A percentile compares a stretch with the other conserved stretches of the same genome.
phyloP scores from a whole-genome alignment of 1,284 basidiomycete genomes.

The Sphagnurus paluster region DNA sequence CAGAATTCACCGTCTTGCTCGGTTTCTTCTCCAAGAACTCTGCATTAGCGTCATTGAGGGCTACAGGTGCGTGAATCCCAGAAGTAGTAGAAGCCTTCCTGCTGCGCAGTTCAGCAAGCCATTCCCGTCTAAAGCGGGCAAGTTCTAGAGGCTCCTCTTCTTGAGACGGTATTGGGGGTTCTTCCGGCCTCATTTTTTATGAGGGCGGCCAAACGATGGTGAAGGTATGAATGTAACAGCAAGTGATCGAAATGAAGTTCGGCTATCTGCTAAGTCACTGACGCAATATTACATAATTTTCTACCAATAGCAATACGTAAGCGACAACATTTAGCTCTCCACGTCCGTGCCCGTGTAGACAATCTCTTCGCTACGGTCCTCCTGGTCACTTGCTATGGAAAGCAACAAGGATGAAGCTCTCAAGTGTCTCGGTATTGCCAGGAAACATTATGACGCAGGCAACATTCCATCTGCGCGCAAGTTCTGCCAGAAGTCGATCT shows the following conservation, averaged over 20 bases:
- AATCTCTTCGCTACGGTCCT: slow-evolving; percentile 12
- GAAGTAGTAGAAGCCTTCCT: slow-evolving; percentile 29
- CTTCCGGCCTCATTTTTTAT: slow-evolving; percentile 16
- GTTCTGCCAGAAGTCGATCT: slow-evolving; percentile 89
- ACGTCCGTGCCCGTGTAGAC: slow-evolving; percentile 23
- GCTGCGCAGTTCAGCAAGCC: slow-evolving; percentile 66
- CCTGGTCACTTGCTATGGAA: slow-evolving; percentile 56
- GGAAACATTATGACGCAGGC: slow-evolving; percentile 68
- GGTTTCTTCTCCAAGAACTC: slow-evolving; percentile 6
- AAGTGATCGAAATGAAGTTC: too few relatives aligned
- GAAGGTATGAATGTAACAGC: too few relatives aligned
- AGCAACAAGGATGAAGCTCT: slow-evolving; percentile 89
- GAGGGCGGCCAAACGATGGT: too few relatives aligned
- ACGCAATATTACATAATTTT: slow-evolving; percentile 13
- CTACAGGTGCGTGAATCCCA: background rate
- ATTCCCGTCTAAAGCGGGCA: slow-evolving; percentile 69
- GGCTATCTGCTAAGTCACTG: slow-evolving; percentile 9
- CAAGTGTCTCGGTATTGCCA: slow-evolving; percentile 77
- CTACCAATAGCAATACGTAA: slow-evolving; percentile 3
- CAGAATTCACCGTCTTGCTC: too few relatives aligned
- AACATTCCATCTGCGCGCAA: slow-evolving; percentile 82
- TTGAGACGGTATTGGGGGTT: slow-evolving; percentile 5
- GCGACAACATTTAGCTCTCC: slow-evolving; percentile 12
- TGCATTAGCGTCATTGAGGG: slow-evolving; percentile 1
- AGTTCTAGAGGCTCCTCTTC: slow-evolving; percentile 48